These are phyloP conservation scores for Paramecium primaurelia DNA, from an alignment of 73 alveolate species.

Conservation along the genomic window DNA sequence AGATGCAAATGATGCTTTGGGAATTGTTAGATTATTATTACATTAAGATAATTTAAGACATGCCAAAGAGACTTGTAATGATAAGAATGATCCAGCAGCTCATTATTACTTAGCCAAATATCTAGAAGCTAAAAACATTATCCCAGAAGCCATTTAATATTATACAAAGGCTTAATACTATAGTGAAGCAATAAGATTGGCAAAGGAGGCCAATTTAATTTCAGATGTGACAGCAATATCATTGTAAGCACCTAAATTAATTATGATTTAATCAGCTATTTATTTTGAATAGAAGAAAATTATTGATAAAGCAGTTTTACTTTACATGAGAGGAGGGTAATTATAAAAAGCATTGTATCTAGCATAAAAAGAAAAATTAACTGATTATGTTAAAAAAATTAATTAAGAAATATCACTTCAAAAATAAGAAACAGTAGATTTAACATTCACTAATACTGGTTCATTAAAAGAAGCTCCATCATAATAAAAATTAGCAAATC, in stretches of 20 bases:
- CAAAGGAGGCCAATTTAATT: conserved; percentile 86
- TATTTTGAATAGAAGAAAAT: conserved; percentile 91
- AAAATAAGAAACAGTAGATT: background rate
- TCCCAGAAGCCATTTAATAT: conserved; percentile 88
- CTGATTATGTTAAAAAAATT: conserved; percentile 60
- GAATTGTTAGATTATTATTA: conserved; percentile 77
- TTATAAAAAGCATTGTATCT: conserved; percentile 88
- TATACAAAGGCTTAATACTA: conserved; percentile 92
- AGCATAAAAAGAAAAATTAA: conserved; percentile 69
- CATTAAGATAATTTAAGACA: conserved; percentile 74
- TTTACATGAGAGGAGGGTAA: conserved; percentile 91
- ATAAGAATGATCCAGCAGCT: conserved; percentile 90
- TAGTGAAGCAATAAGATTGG: conserved; percentile 96
- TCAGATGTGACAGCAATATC: conserved; percentile 86
- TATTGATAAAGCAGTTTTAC: conserved; percentile 86
- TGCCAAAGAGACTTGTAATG: conserved; percentile 84
- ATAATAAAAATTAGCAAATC: background rate
- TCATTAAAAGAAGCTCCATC: background rate
- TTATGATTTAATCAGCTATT: conserved; percentile 88
- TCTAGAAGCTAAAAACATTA: conserved; percentile 79
- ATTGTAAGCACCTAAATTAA: conserved; percentile 79
- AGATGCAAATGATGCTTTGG: conserved; percentile 70
- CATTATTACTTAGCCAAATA: conserved; percentile 89
- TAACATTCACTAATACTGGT: conserved; percentile 37
- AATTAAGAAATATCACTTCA: background rate